Evolutionary conservation across 1,139 yeast genomes (phyloP), one percentile per base, ranked within the genome.

Genomic region (Blastobotrys arbuscula): DNA sequence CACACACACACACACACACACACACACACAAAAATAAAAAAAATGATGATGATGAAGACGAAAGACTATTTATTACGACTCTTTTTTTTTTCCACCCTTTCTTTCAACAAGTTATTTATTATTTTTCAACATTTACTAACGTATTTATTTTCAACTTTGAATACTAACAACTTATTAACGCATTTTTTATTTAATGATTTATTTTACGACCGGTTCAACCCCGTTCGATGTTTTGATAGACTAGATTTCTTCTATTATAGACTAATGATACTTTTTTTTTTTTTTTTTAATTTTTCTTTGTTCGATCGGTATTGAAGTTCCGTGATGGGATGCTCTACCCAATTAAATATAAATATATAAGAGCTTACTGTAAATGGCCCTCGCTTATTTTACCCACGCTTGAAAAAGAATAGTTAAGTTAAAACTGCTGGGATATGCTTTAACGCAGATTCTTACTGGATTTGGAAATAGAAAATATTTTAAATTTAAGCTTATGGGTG

Each of bases 141-240:
- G 40, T 37, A 37, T 37, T 39, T 39, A 24, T 39, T 39, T 28
- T 39, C 30, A 21, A 39, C 31, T 3, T 2, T 20, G 42, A 36
- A 36, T 36, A 36, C 39, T 36, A 36, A 36, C 26, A 19, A 36
- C 6, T 18, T 37, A 20, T 18, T 4, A 37, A 6, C 28, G 3
- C 13, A 4, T 18, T 37, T 3, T 18, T 12, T n/a, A 37, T 20
- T 37, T 37, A 37, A 20, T 8, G 23, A 18, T 20, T 3, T 37
- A 3, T 18, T 18, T 3, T 2, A 18, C 18, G 26, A 21, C 2
- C 31, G 42, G 42, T 39, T 39, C 42, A 39, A 39, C 42, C 42
- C 42, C 42, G 42, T 4, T 20, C 18, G 20, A n/a, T 19, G 6
- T 20, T 36, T 5, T 6, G 7, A n/a, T 7, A 16, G 10, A 33